Conservation (phyloP, 305 asterid species). For the Galium porrigens region DNA sequence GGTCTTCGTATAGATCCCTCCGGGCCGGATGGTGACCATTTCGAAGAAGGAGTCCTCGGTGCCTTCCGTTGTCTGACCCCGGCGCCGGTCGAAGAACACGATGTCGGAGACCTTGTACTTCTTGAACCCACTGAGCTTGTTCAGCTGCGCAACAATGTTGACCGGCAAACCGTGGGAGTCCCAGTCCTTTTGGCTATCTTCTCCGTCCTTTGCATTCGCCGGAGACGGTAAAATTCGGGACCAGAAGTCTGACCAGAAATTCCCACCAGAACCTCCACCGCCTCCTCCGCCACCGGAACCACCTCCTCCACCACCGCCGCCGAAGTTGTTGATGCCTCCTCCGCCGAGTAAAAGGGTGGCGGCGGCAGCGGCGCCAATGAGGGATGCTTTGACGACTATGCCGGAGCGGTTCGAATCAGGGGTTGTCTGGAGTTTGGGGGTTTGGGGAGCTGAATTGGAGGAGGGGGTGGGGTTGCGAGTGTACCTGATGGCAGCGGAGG, state of each 20-base stretch:
- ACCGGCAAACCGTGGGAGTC: slow-evolving; percentile 87
- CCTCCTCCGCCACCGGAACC: slow-evolving; percentile 16
- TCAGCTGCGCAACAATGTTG: slow-evolving; percentile 57
- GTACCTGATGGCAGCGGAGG: slow-evolving; percentile 24
- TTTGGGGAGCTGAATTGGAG: slow-evolving; percentile 22
- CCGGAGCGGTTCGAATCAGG: slow-evolving; percentile 23
- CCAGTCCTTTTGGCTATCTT: slow-evolving; percentile 52
- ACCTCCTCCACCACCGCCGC: slow-evolving; percentile 6
- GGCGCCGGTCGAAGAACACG: slow-evolving; percentile 45
- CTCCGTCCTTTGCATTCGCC: slow-evolving; percentile 64
- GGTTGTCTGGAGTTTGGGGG: slow-evolving; percentile 33
- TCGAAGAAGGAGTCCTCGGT: slow-evolving; percentile 79
- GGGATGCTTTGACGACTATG: slow-evolving; percentile 13
- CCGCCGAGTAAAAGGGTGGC: slow-evolving; percentile 14
- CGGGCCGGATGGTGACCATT: slow-evolving; percentile 76
- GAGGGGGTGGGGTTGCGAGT: background rate
- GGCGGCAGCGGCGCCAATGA: slow-evolving; percentile 9
- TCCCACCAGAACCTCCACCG: slow-evolving; percentile 29
- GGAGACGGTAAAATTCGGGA: slow-evolving; percentile 31
- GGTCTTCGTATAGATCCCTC: slow-evolving; percentile 73
- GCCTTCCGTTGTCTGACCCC: slow-evolving; percentile 36
- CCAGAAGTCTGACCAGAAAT: slow-evolving; percentile 62
- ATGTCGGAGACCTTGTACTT: slow-evolving; percentile 73
- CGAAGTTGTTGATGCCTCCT: slow-evolving; percentile 18
- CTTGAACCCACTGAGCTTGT: slow-evolving; percentile 73